A percentile compares a stretch with the other conserved stretches of the same genome.
Evolutionary conservation across 495 filamentous ascomycete species (phyloP).

Genomic region (Aspergillus baeticus): DNA sequence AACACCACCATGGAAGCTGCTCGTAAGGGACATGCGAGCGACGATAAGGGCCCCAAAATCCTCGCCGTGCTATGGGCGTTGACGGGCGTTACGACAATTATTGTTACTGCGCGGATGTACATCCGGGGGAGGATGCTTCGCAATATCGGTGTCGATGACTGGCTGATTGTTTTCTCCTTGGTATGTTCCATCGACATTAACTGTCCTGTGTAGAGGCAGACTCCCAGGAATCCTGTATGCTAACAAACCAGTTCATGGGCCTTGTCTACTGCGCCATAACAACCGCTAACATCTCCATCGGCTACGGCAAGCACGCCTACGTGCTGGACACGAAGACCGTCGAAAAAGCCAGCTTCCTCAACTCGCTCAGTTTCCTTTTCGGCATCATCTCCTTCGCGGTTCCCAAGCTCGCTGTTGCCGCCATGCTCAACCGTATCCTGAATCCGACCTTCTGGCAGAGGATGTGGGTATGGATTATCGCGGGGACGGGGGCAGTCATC

Average conservation of each 20-base stretch:
- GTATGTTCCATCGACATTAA: too few species aligned
- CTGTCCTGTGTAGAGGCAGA: too few species aligned
- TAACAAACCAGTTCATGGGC: conserved; percentile 18
- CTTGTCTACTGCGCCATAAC: conserved; percentile 19
- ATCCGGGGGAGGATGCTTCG: conserved; percentile 44
- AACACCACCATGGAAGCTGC: conserved; percentile 9
- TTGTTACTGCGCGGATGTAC: conserved; percentile 42
- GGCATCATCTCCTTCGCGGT: conserved; percentile 29
- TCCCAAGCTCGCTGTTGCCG: conserved; percentile 29
- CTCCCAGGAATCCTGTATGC: too few species aligned
- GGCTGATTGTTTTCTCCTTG: conserved; percentile 44
- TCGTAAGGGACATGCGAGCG: neutral
- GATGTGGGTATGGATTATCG: conserved; percentile 20
- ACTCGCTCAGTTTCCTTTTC: conserved; percentile 24
- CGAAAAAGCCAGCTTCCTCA: conserved; percentile 23
- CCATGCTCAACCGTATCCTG: conserved; percentile 27
- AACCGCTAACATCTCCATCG: conserved; percentile 23
- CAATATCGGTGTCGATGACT: conserved; percentile 51
- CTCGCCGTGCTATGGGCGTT: conserved; percentile 42
- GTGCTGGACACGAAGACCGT: conserved; percentile 8
- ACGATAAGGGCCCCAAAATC: conserved; percentile 39
- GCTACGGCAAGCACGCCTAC: conserved; percentile 29
- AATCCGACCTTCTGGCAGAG: conserved; percentile 20
- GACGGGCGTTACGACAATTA: conserved; percentile 30
- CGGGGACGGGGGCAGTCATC: conserved; percentile 15